A percentile compares a stretch with the other conserved stretches of the same genome.
phyloP scores from a whole-genome alignment of 306 rosid species.

The Morella rubra region DNA sequence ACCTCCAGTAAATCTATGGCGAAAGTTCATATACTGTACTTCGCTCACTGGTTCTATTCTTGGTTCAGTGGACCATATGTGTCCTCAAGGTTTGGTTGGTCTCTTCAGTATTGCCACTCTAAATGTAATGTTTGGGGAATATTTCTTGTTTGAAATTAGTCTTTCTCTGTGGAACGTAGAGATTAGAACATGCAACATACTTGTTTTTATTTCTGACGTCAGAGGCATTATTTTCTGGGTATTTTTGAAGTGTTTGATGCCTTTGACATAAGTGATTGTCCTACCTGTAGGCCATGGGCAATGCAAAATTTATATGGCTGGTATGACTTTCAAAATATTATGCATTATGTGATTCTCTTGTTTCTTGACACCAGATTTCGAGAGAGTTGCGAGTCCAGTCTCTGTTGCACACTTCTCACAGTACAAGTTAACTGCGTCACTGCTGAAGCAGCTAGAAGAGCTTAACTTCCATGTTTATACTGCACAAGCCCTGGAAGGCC shows the following conservation, averaged over 20 bases:
- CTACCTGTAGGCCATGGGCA: not conserved
- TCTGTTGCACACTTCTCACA: conserved; percentile 91
- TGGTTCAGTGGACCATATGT: conserved; percentile 92
- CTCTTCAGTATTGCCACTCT: conserved; percentile 1
- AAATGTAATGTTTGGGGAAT: not conserved
- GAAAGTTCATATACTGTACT: conserved; percentile 89
- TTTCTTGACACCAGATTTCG: conserved; percentile 66
- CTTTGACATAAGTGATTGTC: not conserved
- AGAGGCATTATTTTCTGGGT: not conserved
- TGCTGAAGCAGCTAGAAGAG: conserved; percentile 64
- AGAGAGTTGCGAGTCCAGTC: conserved; percentile 75
- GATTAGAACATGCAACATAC: conserved; percentile 16
- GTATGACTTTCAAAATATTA: conserved; percentile 1
- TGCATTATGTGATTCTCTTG: conserved; percentile 33
- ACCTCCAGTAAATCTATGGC: conserved; percentile 92
- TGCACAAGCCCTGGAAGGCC: conserved; percentile 45
- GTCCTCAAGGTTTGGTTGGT: conserved; percentile 77
- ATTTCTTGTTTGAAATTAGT: not conserved
- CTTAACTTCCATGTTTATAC: conserved; percentile 51
- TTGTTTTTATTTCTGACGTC: conserved; percentile 13
- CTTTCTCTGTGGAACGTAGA: conserved; percentile 14
- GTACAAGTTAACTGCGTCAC: conserved; percentile 63
- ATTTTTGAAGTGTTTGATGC: not conserved
- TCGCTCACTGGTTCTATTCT: conserved; percentile 83
- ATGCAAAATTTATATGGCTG: not conserved